A percentile compares a stretch with the other conserved stretches of the same genome.
phyloP scores from a whole-genome alignment of 768 basidiomycete species.

The Boletus edulis region DNA sequence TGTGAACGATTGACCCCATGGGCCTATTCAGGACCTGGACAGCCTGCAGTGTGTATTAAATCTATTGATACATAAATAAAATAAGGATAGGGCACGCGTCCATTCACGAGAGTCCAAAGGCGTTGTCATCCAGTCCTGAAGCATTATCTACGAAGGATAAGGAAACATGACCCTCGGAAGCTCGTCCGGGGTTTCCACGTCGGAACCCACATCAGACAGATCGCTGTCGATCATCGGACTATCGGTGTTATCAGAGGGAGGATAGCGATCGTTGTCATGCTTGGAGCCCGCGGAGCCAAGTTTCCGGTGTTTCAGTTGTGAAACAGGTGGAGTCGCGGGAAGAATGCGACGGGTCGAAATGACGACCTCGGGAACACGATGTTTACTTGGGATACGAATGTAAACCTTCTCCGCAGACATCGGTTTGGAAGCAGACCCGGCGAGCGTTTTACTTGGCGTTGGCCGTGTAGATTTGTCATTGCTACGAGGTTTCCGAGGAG shows the following conservation, averaged over 20 bases:
- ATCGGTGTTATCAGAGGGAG: constrained; percentile 23
- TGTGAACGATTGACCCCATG: constrained; percentile 14
- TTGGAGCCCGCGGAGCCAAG: constrained; percentile 17
- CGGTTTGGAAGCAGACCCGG: constrained; percentile 20
- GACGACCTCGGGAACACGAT: constrained; percentile 19
- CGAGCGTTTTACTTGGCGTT: constrained; percentile 16
- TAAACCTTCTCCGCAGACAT: constrained; percentile 21
- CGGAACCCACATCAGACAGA: constrained; percentile 25
- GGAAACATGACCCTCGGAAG: constrained; percentile 18
- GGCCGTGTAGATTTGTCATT: constrained; percentile 9
- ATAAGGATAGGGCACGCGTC: constrained; percentile 30
- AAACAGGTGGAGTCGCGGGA: constrained; percentile 20
- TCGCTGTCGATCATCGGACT: constrained; percentile 19
- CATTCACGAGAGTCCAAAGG: not conserved
- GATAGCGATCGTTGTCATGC: constrained; percentile 19
- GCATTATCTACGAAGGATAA: constrained; percentile 15
- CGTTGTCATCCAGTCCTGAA: not conserved
- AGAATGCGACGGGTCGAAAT: constrained; percentile 14
- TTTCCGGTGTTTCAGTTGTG: constrained; percentile 21
- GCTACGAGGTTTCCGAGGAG: constrained; percentile 34
- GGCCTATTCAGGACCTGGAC: not conserved
- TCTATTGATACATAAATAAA: constrained; percentile 28
- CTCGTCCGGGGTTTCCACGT: constrained; percentile 23
- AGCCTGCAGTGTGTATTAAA: not conserved
- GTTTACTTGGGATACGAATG: constrained; percentile 24